phyloP scores from a whole-genome alignment of 306 rosid species.

The Castanea mollissima region DNA sequence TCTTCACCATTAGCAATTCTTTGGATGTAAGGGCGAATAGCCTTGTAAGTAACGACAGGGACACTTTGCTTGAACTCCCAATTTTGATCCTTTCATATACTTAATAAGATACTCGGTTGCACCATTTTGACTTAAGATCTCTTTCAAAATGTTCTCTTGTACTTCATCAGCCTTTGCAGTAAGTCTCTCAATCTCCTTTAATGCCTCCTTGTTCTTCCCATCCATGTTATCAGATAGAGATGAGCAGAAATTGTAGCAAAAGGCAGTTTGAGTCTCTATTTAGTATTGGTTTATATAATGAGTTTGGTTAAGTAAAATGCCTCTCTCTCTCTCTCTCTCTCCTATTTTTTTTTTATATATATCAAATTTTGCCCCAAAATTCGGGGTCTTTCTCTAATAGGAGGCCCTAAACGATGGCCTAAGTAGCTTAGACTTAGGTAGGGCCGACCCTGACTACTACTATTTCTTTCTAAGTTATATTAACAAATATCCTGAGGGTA shows the following conservation, averaged over 20 bases:
- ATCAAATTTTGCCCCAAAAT: no score
- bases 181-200: constrained; percentile 77
- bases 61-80: constrained; percentile 55
- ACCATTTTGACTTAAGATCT: constrained; percentile 54
- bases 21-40: constrained; percentile 54
- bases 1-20: constrained; percentile 79
- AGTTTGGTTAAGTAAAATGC: constrained; percentile 18
- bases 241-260: constrained; percentile 36
- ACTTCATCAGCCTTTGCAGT: constrained; percentile 59
- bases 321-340: neutral
- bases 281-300: constrained; percentile 28
- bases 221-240: constrained; percentile 40
- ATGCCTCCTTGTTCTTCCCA: constrained; percentile 70
- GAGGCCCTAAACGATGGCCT: no score
- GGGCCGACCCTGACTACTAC: no score
- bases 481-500: no score
- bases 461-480: no score
- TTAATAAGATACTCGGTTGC: constrained; percentile 68
- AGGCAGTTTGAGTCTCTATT: neutral
- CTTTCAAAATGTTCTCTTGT: constrained; percentile 62
- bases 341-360: no score
- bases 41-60: constrained; percentile 57
- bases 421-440: no score
- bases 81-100: constrained; percentile 42
- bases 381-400: no score